Conservation (phyloP, 2,329 filamentous ascomycete species). For the Colletotrichum agaves region DNA sequence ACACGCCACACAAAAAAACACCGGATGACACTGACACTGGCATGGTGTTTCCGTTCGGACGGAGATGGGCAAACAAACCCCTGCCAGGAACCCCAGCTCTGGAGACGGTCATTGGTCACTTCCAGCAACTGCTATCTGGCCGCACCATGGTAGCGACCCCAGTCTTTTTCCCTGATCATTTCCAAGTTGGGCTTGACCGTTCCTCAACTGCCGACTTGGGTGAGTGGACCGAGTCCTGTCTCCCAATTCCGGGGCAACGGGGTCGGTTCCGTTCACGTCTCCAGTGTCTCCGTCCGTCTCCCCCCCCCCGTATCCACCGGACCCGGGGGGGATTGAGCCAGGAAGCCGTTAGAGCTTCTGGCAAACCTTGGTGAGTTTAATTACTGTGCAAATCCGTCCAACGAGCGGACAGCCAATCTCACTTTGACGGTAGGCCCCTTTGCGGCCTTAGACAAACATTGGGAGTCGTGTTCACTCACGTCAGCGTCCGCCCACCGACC, state of each 20-base stretch:
- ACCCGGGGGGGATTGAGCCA: neutral
- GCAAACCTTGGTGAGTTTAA: neutral
- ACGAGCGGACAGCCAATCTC: neutral
- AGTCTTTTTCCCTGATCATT: conserved; percentile 4
- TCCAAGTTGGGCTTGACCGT: neutral
- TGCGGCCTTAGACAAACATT: neutral
- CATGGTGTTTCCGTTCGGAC: conserved; percentile 2
- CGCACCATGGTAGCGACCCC: neutral
- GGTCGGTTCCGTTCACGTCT: neutral
- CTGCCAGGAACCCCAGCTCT: neutral
- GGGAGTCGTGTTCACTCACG: neutral
- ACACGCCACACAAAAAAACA: neutral
- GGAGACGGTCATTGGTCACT: neutral
- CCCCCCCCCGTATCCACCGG: neutral
- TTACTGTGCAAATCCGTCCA: neutral
- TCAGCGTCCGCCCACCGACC: neutral
- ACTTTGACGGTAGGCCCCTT: neutral
- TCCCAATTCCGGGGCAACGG: conserved; percentile 17
- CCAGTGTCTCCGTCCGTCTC: neutral
- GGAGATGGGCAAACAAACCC: conserved; percentile 5
- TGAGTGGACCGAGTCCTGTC: conserved; percentile 1
- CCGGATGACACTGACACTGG: conserved; percentile 4
- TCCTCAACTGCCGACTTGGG: conserved; percentile 17
- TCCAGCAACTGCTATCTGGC: neutral
- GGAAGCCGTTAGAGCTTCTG: conserved; percentile 5